Conservation (phyloP, 495 filamentous ascomycete species). For the Podospora comata region DNA sequence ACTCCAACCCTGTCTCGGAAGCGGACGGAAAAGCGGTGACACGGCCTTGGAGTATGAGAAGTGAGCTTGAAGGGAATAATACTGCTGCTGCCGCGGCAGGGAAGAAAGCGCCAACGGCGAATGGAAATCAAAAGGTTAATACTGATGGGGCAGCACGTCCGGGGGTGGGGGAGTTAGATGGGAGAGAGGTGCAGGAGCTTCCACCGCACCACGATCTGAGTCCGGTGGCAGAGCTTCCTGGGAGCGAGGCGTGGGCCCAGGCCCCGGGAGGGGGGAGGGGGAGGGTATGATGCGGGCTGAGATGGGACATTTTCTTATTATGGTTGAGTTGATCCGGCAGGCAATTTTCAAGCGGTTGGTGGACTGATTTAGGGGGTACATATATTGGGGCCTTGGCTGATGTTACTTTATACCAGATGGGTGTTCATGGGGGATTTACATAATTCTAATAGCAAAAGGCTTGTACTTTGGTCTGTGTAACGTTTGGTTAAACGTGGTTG, state of each 20-base stretch:
- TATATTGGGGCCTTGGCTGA: not conserved
- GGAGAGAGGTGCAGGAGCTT: not conserved
- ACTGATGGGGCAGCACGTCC: not conserved
- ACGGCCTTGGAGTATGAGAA: conserved; percentile 26
- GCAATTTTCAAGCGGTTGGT: not conserved
- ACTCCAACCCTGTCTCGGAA: conserved; percentile 20
- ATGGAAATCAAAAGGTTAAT: not conserved
- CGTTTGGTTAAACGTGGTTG: not conserved
- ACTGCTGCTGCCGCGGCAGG: not conserved
- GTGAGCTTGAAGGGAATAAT: conserved; percentile 26
- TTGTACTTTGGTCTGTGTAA: not conserved
- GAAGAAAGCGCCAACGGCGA: not conserved
- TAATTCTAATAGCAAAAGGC: not conserved
- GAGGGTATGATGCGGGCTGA: not conserved
- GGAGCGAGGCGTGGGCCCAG: conserved; percentile 14
- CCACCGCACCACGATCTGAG: conserved; percentile 14
- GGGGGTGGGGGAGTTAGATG: not conserved
- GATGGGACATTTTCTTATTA: not conserved
- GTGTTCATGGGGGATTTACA: not conserved
- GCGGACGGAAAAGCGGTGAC: conserved; percentile 20
- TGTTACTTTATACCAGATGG: not conserved
- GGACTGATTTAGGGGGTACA: not conserved
- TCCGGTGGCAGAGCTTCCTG: conserved; percentile 23
- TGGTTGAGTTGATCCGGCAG: not conserved
- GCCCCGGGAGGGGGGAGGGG: not conserved